These are phyloP conservation scores for Protea cynaroides DNA, from an alignment of 164 flowering plant species.

Conservation along the genomic window DNA sequence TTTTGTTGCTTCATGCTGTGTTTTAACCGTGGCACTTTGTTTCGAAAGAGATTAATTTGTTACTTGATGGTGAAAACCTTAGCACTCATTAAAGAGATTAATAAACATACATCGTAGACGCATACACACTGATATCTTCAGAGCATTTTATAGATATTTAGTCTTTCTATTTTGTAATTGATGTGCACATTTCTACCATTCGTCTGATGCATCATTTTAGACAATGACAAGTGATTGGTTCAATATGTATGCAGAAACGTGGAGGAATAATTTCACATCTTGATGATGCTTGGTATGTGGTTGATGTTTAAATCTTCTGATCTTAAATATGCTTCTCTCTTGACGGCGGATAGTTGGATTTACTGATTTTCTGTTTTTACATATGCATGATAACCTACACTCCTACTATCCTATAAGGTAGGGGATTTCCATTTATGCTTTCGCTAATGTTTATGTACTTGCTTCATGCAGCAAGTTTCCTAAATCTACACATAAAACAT, in stretches of 20 bases:
- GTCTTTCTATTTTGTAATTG: background rate
- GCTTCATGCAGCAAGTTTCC: conserved; percentile 87
- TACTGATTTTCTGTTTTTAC: background rate
- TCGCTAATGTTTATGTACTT: conserved; percentile 6
- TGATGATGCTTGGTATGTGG: conserved; percentile 93
- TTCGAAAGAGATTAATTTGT: no score
- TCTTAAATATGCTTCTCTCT: background rate
- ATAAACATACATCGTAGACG: background rate
- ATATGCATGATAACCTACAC: conserved; percentile 1
- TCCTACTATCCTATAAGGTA: background rate
- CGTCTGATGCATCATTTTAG: background rate
- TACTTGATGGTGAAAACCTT: no score
- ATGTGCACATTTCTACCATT: background rate
- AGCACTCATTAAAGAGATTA: no score
- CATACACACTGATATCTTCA: background rate
- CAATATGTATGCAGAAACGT: conserved; percentile 69
- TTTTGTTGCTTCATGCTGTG: background rate
- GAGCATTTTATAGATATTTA: background rate
- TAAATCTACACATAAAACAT: conserved; percentile 96
- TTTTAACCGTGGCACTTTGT: background rate
- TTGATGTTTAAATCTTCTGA: conserved; percentile 1
- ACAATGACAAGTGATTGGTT: conserved; percentile 1
- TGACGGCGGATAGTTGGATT: background rate
- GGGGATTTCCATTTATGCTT: background rate
- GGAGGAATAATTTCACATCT: conserved; percentile 94